Percentiles rank a stretch among this genome's conserved stretches.
Evolutionary conservation across 768 basidiomycete species (phyloP).

Genomic region (Termitomyces sp.): DNA sequence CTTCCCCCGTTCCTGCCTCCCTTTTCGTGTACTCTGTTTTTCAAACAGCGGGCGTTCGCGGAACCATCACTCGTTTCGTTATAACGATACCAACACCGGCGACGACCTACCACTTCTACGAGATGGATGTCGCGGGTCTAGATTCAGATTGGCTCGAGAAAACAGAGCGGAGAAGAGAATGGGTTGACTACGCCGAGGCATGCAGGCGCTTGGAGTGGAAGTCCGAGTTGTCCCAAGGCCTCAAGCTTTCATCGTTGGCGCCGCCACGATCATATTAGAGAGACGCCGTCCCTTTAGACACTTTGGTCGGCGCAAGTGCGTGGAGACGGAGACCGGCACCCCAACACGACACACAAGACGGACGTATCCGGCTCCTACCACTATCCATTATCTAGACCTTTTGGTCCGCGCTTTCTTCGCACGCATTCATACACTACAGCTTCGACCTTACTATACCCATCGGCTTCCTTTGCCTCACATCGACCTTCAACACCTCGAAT

Average conservation of each 20-base stretch:
- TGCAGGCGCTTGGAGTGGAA: conserved; percentile 77
- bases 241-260: conserved; percentile 69
- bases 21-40: conserved; percentile 18
- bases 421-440: conserved; percentile 25
- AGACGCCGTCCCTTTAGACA: conserved; percentile 3
- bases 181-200: conserved; percentile 87
- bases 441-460: conserved; percentile 18
- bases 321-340: conserved; percentile 1
- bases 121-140: conserved; percentile 75
- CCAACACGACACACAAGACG: conserved; percentile 9
- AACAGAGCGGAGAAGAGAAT: conserved; percentile 77
- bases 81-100: conserved; percentile 77
- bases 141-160: conserved; percentile 82
- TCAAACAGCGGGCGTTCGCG: conserved; percentile 79
- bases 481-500: conserved; percentile 10
- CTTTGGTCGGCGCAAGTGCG: conserved; percentile 2
- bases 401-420: conserved; percentile 20
- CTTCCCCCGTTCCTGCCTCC: conserved; percentile 32
- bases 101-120: conserved; percentile 87
- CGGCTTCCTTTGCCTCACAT: conserved; percentile 12
- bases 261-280: conserved; percentile 29
- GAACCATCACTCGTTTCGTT: conserved; percentile 81
- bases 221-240: conserved; percentile 74
- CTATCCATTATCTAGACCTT: conserved; percentile 21
- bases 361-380: conserved; percentile 12